Conservation (phyloP, 768 basidiomycete genomes). For the Lentinula aciculospora region DNA sequence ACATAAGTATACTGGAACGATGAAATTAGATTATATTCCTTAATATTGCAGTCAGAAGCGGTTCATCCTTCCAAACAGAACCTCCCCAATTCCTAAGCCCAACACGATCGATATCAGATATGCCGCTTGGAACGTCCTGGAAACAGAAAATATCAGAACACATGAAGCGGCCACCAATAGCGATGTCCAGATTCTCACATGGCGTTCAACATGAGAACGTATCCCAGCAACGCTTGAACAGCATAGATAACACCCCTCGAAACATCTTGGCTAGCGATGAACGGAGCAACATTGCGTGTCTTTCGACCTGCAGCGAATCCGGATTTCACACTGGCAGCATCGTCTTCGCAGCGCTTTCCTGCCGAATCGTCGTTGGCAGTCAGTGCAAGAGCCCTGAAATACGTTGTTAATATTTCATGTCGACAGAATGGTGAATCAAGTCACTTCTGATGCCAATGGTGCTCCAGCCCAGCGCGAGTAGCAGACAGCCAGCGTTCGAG, state of each 20-base stretch:
- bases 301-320: constrained; percentile 8
- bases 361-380: background rate
- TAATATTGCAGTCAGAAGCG: no score
- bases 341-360: constrained; percentile 5
- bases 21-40: no score
- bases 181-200: constrained; percentile 46
- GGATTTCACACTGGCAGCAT: background rate
- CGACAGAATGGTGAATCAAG: background rate
- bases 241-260: constrained; percentile 63
- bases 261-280: constrained; percentile 61
- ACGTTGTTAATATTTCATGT: background rate
- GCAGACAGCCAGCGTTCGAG: constrained; percentile 68
- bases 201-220: constrained; percentile 73
- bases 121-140: constrained; percentile 79
- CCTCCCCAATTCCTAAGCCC: constrained; percentile 72
- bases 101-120: constrained; percentile 69
- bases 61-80: constrained; percentile 57
- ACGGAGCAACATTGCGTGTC: constrained; percentile 49
- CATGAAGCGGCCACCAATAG: background rate
- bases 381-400: constrained; percentile 1
- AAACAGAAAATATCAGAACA: constrained; percentile 2
- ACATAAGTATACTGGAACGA: no score
- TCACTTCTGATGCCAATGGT: constrained; percentile 57
- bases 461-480: constrained; percentile 44
- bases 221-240: constrained; percentile 57